These are phyloP conservation scores for Raphanus sativus DNA, from an alignment of 345 rosid genomes.

Conservation along the genomic window DNA sequence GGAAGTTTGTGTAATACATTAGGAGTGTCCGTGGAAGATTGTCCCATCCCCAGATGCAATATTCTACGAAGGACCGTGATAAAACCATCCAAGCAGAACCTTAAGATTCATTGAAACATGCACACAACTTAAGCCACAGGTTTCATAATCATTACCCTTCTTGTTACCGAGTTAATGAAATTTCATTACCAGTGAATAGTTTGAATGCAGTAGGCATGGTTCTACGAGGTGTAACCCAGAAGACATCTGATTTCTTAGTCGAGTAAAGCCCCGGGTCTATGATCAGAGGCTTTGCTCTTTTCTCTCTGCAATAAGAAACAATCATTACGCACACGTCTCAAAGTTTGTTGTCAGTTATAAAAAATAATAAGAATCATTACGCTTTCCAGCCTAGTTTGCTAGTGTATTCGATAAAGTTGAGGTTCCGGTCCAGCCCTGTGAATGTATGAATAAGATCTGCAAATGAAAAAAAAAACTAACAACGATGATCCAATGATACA, in stretches of 20 bases:
- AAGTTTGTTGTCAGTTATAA: background rate
- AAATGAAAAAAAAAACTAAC: background rate
- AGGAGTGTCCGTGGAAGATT: constrained; percentile 39
- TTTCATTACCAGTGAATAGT: constrained; percentile 70
- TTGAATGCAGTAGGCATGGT: constrained; percentile 85
- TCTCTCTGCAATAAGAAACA: constrained; percentile 51
- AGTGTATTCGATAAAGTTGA: constrained; percentile 61
- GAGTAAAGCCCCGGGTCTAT: constrained; percentile 93
- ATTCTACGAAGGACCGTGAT: constrained; percentile 30
- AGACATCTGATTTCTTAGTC: constrained; percentile 69
- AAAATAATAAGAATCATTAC: constrained; percentile 42
- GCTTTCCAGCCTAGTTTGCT: constrained; percentile 94
- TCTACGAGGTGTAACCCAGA: constrained; percentile 76
- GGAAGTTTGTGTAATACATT: constrained; percentile 46
- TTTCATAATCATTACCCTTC: background rate
- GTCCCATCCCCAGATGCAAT: constrained; percentile 41
- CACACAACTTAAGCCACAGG: constrained; percentile 7
- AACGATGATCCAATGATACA: background rate
- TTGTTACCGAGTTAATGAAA: background rate
- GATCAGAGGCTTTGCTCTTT: constrained; percentile 94
- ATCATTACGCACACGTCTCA: background rate
- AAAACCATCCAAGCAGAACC: constrained; percentile 49
- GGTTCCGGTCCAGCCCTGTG: constrained; percentile 56
- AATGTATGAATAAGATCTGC: constrained; percentile 65
- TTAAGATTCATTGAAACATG: constrained; percentile 14